These are phyloP conservation scores for Pseudocercospora eumusae DNA, from an alignment of 2,329 filamentous ascomycete species.

Conservation along the genomic window DNA sequence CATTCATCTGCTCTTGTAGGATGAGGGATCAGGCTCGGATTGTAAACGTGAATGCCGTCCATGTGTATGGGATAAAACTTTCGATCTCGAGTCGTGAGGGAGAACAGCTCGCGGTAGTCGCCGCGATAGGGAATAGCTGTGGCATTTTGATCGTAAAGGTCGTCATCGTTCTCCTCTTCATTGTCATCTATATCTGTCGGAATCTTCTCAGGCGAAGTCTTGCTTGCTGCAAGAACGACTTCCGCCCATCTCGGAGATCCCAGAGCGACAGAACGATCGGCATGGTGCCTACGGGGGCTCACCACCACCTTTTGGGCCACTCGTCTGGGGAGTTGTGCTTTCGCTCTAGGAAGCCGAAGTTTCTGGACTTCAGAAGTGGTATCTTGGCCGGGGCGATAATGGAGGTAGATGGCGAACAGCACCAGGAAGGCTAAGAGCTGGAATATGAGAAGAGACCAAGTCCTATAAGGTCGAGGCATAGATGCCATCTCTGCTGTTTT, in stretches of 20 bases:
- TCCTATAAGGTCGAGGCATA: background rate
- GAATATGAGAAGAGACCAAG: background rate
- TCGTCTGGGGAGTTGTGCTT: background rate
- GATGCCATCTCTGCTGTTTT: background rate
- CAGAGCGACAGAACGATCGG: background rate
- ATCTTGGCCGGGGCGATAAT: background rate
- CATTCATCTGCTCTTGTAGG: slow-evolving; percentile 51
- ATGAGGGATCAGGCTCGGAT: slow-evolving; percentile 62
- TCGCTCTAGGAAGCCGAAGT: background rate
- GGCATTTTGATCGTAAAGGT: slow-evolving; percentile 5
- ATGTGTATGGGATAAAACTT: slow-evolving; percentile 57
- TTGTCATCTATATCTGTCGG: background rate
- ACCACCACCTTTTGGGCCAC: background rate
- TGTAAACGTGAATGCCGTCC: slow-evolving; percentile 46
- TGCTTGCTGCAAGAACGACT: background rate
- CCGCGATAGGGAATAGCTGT: slow-evolving; percentile 10
- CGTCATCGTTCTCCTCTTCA: background rate
- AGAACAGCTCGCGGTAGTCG: slow-evolving; percentile 45
- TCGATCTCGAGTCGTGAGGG: slow-evolving; percentile 48
- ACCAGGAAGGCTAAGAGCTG: background rate
- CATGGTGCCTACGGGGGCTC: background rate
- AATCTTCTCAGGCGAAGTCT: background rate
- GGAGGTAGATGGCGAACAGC: background rate
- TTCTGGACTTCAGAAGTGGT: background rate
- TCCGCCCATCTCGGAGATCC: background rate